Evolutionary conservation across 148 eudicot species (phyloP).

Genomic region (Nepenthes gracilis): DNA sequence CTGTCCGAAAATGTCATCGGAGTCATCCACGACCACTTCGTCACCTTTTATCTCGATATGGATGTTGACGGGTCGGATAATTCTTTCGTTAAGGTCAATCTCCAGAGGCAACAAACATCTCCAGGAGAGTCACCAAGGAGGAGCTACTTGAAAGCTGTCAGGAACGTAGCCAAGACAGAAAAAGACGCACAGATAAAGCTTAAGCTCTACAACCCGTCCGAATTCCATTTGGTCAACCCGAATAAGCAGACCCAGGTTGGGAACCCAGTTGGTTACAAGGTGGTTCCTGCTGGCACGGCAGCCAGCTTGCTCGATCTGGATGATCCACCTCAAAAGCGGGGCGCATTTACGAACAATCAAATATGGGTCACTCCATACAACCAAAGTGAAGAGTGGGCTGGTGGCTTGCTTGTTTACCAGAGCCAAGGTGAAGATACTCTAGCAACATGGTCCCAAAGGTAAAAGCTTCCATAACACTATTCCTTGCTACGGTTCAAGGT

Average conservation of each 20-base stretch:
- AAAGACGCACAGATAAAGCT: conserved; percentile 92
- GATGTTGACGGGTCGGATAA: conserved; percentile 71
- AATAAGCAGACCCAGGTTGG: conserved; percentile 66
- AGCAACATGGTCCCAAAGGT: conserved; percentile 90
- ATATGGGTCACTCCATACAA: conserved; percentile 97
- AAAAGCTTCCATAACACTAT: background rate
- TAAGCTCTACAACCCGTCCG: conserved; percentile 75
- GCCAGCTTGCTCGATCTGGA: conserved; percentile 77
- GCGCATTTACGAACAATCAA: conserved; percentile 86
- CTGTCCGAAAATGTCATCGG: conserved; percentile 85
- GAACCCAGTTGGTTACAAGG: conserved; percentile 88
- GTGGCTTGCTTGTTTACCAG: conserved; percentile 78
- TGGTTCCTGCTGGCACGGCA: conserved; percentile 83
- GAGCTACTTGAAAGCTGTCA: conserved; percentile 79
- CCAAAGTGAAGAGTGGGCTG: conserved; percentile 81
- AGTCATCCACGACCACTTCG: conserved; percentile 84
- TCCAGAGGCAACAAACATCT: conserved; percentile 40
- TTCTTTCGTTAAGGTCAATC: conserved; percentile 86
- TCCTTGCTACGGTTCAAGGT: background rate
- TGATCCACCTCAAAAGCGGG: conserved; percentile 91
- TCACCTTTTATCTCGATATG: conserved; percentile 90
- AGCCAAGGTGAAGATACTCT: conserved; percentile 87
- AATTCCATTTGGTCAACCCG: conserved; percentile 77
- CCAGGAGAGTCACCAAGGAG: conserved; percentile 57
- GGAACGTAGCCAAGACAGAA: conserved; percentile 75